Conservation (phyloP, 2,329 filamentous ascomycete genomes). For the Colletotrichum karsti region DNA sequence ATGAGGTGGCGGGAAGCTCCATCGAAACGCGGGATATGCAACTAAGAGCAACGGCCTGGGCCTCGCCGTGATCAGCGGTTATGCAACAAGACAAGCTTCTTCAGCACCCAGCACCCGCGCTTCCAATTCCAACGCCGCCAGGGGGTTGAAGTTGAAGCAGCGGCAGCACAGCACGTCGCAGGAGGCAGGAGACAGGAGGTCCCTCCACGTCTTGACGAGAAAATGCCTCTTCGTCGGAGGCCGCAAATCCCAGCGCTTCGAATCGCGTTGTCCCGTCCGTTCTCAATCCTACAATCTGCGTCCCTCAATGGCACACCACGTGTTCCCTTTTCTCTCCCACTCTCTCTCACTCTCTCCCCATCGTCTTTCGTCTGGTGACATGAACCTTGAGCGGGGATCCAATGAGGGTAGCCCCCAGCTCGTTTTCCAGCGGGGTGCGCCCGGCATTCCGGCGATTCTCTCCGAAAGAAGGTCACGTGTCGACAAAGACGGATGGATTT, state of each 20-base stretch:
- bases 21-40: slow-evolving; percentile 13
- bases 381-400: slow-evolving; percentile 14
- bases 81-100: slow-evolving; percentile 27
- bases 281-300: neutral
- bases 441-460: slow-evolving; percentile 16
- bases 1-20: slow-evolving; percentile 9
- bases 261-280: slow-evolving; percentile 13
- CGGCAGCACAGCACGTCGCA: neutral
- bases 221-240: slow-evolving; percentile 2
- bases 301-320: slow-evolving; percentile 25
- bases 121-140: too few species aligned
- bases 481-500: neutral
- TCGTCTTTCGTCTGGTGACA: slow-evolving; percentile 19
- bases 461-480: neutral
- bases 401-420: slow-evolving; percentile 1
- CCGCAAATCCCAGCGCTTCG: neutral
- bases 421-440: neutral
- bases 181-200: slow-evolving; percentile 11
- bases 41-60: neutral
- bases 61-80: slow-evolving; percentile 10
- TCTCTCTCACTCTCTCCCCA: neutral
- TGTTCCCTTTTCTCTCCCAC: slow-evolving; percentile 3
- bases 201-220: neutral
- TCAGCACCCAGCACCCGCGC: slow-evolving; percentile 23
- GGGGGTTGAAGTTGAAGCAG: slow-evolving; percentile 7